Conservation (phyloP, 2,329 filamentous ascomycete genomes). For the Incumbomyces lentus region DNA sequence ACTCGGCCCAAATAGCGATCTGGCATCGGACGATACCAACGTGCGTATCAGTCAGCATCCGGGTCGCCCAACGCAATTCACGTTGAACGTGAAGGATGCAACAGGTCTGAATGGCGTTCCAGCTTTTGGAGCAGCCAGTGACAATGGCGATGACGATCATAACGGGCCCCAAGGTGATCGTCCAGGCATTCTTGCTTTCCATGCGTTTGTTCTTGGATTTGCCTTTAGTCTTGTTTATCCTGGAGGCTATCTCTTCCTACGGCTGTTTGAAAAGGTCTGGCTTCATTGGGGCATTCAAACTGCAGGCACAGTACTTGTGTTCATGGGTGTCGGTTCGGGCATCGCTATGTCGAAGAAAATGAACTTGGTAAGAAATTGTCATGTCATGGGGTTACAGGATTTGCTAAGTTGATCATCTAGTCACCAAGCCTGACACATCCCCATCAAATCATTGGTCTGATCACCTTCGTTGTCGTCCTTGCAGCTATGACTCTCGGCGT, state of each 20-base stretch:
- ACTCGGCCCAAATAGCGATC: conserved; percentile 38
- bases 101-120: conserved; percentile 37
- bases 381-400: neutral
- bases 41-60: conserved; percentile 44
- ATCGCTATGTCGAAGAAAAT: conserved; percentile 45
- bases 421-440: conserved; percentile 44
- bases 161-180: conserved; percentile 10
- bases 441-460: conserved; percentile 51
- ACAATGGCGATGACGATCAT: conserved; percentile 18
- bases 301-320: conserved; percentile 38
- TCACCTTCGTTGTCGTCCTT: conserved; percentile 44
- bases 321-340: conserved; percentile 44
- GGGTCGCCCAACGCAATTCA: conserved; percentile 38
- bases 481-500: conserved; percentile 46
- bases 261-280: conserved; percentile 41
- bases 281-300: conserved; percentile 48
- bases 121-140: conserved; percentile 20
- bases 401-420: conserved; percentile 9
- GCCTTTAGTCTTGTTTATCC: conserved; percentile 48
- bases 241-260: conserved; percentile 44
- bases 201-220: conserved; percentile 44
- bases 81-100: conserved; percentile 45
- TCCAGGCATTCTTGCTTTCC: conserved; percentile 21
- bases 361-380: conserved; percentile 40
- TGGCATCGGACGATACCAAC: conserved; percentile 32